Evolutionary conservation across 2,329 filamentous ascomycete genomes (phyloP), one percentile per base, ranked within the genome.

Genomic region (Colletotrichum sp.): DNA sequence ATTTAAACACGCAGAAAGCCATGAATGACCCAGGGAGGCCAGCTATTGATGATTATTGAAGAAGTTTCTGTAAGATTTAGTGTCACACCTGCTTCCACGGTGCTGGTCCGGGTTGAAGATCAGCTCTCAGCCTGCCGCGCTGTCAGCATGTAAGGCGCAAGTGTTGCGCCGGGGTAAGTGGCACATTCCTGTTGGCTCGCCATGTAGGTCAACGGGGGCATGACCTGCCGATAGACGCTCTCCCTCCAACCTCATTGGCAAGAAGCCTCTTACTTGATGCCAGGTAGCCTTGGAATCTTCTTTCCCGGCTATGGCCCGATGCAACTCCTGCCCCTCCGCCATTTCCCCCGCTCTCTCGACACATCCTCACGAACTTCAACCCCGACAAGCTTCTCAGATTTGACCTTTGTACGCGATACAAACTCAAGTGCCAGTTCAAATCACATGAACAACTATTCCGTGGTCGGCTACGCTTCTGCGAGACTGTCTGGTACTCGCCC

Each of bases 61-160:
- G 16, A 38, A 38, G 0, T 7, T 9, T 38, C 8, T 1, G 0
- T 1, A 8, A 38, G 36, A 8, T 5, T 38, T 3, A 8, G 4
- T 18, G 16, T 9, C 36, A 1, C 36, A 38, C 36, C 16, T 5
- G 36, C 36, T 1, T 38, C 36, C 2, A 43, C 8, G 5, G 16
- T 43, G 5, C 5, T 43, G 38, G 38, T n/a, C 18, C 6, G 2
- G 4, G 3, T 6, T 43, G 16, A 6, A 3, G 38, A n/a, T 43
- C 5, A 3, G 5, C 38, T 43, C 8, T 0, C 38, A 43, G 38
- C 1, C 18, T 43, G 38, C 38, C 24, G 24, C 24, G 24, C 38
- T n/a, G 38, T 43, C 38, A 43, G 38, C 18, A 43, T 43, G 16
- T 43, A 18, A 2, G 3, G 18, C 38, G 9, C 5, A 3, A 43